These are phyloP conservation scores for Tylopilus balloui DNA, from an alignment of 768 basidiomycete species.

Conservation along the genomic window DNA sequence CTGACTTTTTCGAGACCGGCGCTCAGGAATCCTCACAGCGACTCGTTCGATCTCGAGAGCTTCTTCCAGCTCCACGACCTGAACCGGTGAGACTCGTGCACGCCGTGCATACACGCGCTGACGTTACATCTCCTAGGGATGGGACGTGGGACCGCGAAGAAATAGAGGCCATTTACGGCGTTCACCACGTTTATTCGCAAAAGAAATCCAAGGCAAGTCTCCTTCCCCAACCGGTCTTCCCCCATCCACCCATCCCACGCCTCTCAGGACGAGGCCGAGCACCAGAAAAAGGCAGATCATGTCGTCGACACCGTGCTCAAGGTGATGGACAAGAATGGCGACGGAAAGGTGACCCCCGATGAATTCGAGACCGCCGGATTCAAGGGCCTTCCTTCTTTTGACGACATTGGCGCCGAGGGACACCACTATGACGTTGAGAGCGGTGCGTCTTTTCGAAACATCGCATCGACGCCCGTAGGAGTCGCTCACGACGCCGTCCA, in stretches of 20 bases:
- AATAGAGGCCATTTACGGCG: constrained; percentile 93
- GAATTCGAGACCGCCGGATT: constrained; percentile 74
- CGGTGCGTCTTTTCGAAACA: constrained; percentile 44
- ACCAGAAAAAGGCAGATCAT: constrained; percentile 75
- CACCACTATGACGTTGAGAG: constrained; percentile 93
- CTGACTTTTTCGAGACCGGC: neutral
- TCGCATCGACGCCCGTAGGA: neutral
- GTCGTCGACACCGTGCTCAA: constrained; percentile 71
- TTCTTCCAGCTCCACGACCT: constrained; percentile 97
- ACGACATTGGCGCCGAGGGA: constrained; percentile 80
- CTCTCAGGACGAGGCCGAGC: constrained; percentile 64
- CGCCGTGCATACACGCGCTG: neutral
- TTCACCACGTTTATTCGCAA: constrained; percentile 87
- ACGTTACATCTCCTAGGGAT: constrained; percentile 44
- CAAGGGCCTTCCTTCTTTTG: constrained; percentile 77
- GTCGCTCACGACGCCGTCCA: constrained; percentile 23
- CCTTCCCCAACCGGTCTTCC: neutral
- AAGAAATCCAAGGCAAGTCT: constrained; percentile 63
- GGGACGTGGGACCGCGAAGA: constrained; percentile 82
- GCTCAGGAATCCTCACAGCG: constrained; percentile 39
- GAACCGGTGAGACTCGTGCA: constrained; percentile 52
- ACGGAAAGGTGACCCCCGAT: constrained; percentile 62
- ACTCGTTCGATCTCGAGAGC: constrained; percentile 76
- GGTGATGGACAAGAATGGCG: constrained; percentile 66
- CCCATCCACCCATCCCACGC: neutral